Evolutionary conservation across 352 stramenopile species (phyloP), one percentile per base, ranked within the genome.

Genomic region (Albugo laibachii): DNA sequence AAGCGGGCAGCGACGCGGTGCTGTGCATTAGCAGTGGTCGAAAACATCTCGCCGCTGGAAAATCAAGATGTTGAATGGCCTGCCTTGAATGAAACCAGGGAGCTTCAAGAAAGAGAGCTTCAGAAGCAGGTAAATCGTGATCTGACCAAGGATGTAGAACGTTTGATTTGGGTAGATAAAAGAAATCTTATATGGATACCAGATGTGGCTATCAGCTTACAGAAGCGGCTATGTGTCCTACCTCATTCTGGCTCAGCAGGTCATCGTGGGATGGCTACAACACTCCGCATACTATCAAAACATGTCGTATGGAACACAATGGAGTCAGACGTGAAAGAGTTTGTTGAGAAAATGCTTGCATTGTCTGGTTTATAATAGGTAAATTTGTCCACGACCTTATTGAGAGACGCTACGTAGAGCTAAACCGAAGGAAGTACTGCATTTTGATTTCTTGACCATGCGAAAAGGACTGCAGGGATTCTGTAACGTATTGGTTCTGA

Each of bases 151-250:
- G 45, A 34, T 13, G 54, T 58, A 8, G 39, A 53, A 0, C 12
- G 45, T 2, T 12, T 16, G 0, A 37, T 43, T 5, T 49, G 27
- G 14, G 34, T 47, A 4, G 51, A 34, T 10, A 10, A 11, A 13
- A 13, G 13, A 2, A 39, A 15, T 14, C 35, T 36, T 34, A 51
- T 69, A 1, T 69, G 61, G 55, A 53, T 69, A 12, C 58, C 50
- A 0, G 12, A 34, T 11, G 35, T 13, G 1, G 61, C 56, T 14
- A 36, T 39, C 0, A 52, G 61, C 12, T 14, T 66, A 38, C 56
- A 60, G n/a, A 45, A 51, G 24, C 19, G 45, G 11, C 21, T 50
- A 21, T 56, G n/a, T 46, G 52, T 65, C 14, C 21, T 67, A 15
- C 55, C 53, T 0, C 53, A 63, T 31, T 49, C 55, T 1, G 58